These are phyloP conservation scores for Chimonanthus salicifolius DNA, from an alignment of 164 flowering plant genomes.

Conservation along the genomic window DNA sequence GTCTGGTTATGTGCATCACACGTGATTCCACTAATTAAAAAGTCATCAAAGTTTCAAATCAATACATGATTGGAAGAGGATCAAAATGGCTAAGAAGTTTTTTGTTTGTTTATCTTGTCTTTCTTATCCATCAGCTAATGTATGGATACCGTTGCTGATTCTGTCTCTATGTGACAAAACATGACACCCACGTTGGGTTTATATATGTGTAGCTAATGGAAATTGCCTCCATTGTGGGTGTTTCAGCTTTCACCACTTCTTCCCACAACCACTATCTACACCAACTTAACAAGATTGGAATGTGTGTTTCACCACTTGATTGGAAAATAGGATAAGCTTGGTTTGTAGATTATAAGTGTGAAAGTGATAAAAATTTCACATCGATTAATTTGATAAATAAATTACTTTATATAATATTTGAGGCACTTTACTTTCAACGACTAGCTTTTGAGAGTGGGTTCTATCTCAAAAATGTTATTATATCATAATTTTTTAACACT, in stretches of 20 bases:
- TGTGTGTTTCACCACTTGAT: too few relatives aligned
- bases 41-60: background rate
- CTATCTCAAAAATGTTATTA: too few relatives aligned
- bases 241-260: background rate
- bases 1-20: background rate
- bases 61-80: background rate
- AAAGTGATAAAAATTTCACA: too few relatives aligned
- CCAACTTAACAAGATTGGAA: background rate
- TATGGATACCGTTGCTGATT: background rate
- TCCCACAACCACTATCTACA: background rate
- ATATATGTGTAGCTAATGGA: background rate
- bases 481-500: accelerated
- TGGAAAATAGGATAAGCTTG: too few relatives aligned
- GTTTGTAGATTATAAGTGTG: too few relatives aligned
- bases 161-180: background rate
- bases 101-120: background rate
- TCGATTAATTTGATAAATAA: too few relatives aligned
- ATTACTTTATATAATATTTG: too few relatives aligned
- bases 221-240: background rate
- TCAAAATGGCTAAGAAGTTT: background rate
- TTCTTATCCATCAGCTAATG: background rate
- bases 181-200: constrained; percentile 5
- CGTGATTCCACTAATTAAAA: background rate
- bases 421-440: accelerated
- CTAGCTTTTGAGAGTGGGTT: too few relatives aligned